Percentiles rank a stretch among this genome's conserved stretches.
These are phyloP conservation scores for Paecilomyces fulvus DNA, from an alignment of 2,329 filamentous ascomycete species.

Conservation along the genomic window DNA sequence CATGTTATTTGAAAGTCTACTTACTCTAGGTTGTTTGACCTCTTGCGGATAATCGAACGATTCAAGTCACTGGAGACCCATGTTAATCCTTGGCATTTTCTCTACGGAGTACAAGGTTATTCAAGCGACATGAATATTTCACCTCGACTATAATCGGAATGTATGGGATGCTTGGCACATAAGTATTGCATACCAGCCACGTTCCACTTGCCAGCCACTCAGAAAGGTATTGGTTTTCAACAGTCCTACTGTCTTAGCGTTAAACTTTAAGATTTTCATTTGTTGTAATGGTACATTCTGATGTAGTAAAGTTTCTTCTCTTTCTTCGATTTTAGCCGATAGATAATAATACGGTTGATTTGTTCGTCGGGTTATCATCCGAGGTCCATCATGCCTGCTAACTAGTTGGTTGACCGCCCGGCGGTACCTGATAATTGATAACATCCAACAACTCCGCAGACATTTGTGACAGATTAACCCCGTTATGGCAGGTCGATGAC, in stretches of 20 bases:
- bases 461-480: background rate
- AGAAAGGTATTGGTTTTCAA: no score
- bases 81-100: background rate
- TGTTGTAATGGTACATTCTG: background rate
- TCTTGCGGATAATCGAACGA: no score
- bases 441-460: background rate
- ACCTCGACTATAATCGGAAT: background rate
- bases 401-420: background rate
- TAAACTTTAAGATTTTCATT: no score
- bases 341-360: background rate
- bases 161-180: background rate
- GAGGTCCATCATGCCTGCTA: background rate
- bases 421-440: background rate
- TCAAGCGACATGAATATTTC: background rate
- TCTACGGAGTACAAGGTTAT: background rate
- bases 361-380: background rate
- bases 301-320: background rate
- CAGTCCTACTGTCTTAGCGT: no score
- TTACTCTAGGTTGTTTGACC: no score
- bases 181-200: background rate
- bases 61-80: background rate
- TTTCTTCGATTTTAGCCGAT: background rate
- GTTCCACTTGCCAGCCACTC: no score
- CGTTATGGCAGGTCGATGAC: background rate
- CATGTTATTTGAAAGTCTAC: no score